Percentiles rank a stretch among this genome's conserved stretches.
phyloP scores from a whole-genome alignment of 2,329 filamentous ascomycete genomes.

The Neofusicoccum parvum region DNA sequence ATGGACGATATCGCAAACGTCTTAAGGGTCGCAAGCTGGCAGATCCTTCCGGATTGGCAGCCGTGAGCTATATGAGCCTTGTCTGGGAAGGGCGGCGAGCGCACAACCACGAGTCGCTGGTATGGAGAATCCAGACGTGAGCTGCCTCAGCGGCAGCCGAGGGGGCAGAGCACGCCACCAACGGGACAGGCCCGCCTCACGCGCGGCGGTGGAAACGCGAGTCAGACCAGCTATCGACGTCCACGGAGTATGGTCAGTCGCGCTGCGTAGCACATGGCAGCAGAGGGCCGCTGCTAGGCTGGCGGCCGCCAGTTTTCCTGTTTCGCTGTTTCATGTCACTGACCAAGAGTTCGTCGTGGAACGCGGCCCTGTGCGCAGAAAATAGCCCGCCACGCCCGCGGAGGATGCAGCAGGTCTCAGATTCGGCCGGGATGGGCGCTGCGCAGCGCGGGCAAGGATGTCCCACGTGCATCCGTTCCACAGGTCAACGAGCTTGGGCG shows the following conservation, averaged over 20 bases:
- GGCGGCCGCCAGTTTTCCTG: background rate
- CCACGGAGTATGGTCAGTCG: background rate
- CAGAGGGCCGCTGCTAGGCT: background rate
- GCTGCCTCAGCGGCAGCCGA: slow-evolving; percentile 5
- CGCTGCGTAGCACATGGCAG: slow-evolving; percentile 1
- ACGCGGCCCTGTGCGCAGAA: background rate
- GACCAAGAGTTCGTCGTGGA: slow-evolving; percentile 5
- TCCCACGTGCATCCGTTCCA: slow-evolving; percentile 16
- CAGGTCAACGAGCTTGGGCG: slow-evolving; percentile 1
- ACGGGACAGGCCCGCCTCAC: background rate
- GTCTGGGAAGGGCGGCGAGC: background rate
- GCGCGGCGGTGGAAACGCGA: background rate
- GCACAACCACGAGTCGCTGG: background rate
- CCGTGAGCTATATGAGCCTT: background rate
- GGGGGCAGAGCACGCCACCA: background rate
- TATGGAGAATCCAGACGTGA: background rate
- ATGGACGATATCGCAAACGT: background rate
- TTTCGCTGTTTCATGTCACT: slow-evolving; percentile 12
- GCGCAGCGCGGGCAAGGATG: background rate
- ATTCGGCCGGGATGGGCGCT: slow-evolving; percentile 9
- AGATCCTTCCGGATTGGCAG: background rate
- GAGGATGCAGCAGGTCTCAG: background rate
- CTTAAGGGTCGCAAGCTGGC: background rate
- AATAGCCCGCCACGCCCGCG: background rate
- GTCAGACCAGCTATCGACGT: background rate